A percentile compares a stretch with the other conserved stretches of the same genome.
Evolutionary conservation across 106 monocot species (phyloP).

Genomic region (Allium fistulosum): DNA sequence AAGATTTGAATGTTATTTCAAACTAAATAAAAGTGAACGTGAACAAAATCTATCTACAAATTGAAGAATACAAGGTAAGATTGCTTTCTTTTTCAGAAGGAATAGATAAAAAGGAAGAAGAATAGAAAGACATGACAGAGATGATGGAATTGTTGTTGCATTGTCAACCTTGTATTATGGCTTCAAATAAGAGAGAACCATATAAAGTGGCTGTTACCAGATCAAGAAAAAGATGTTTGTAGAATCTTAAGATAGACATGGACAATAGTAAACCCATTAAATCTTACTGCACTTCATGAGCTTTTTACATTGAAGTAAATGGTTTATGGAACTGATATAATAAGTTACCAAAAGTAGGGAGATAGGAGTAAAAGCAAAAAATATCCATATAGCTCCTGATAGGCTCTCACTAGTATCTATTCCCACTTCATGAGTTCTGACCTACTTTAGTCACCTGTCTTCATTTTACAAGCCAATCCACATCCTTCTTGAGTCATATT

Average conservation of each 20-base stretch:
- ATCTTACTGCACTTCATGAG: background rate
- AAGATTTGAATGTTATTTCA: background rate
- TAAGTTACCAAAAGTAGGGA: background rate
- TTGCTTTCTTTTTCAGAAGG: background rate
- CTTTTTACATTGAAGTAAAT: slow-evolving; percentile 9
- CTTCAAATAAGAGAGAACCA: slow-evolving; percentile 9
- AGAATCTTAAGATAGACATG: slow-evolving; percentile 19
- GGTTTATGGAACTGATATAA: slow-evolving; percentile 5
- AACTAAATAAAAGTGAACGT: background rate
- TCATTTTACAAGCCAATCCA: too few relatives aligned
- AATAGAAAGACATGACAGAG: background rate
- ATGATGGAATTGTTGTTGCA: background rate
- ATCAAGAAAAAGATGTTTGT: slow-evolving; percentile 9
- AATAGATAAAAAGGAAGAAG: background rate
- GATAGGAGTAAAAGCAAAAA: background rate
- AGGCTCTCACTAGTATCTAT: background rate
- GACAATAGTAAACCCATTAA: background rate
- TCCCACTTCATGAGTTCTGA: background rate
- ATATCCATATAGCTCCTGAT: background rate
- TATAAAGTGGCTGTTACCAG: slow-evolving; percentile 8
- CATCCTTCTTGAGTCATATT: too few relatives aligned
- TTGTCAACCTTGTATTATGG: background rate
- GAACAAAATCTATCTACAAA: too few relatives aligned
- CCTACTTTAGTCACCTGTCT: too few relatives aligned
- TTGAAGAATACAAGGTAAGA: background rate